These are phyloP conservation scores for Fraxinus albicans DNA, from an alignment of 305 asterid genomes.

Conservation along the genomic window DNA sequence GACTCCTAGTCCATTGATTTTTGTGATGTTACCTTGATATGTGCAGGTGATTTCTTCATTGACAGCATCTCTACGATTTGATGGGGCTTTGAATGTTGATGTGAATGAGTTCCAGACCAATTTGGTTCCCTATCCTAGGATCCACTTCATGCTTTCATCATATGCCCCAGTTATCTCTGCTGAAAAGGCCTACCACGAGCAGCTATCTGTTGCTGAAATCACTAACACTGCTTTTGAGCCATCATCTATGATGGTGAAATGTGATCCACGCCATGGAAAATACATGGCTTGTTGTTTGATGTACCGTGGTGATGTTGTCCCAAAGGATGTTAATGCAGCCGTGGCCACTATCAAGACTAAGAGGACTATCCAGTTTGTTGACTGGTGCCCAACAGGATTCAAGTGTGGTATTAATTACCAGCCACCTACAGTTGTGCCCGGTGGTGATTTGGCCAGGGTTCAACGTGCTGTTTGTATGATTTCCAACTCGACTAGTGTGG, in stretches of 20 bases:
- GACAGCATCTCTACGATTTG: conserved; percentile 84
- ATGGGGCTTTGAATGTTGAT: conserved; percentile 85
- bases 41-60: conserved; percentile 74
- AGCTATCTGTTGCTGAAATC: conserved; percentile 85
- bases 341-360: conserved; percentile 91
- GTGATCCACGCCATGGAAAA: conserved; percentile 86
- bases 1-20: background rate
- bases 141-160: conserved; percentile 92
- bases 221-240: conserved; percentile 95
- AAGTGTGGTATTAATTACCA: conserved; percentile 91
- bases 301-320: conserved; percentile 93
- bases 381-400: conserved; percentile 95
- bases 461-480: conserved; percentile 94
- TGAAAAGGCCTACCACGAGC: conserved; percentile 86
- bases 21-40: background rate
- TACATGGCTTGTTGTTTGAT: conserved; percentile 95
- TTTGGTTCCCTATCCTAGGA: conserved; percentile 93
- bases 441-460: conserved; percentile 88
- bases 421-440: conserved; percentile 94
- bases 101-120: conserved; percentile 93
- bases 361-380: conserved; percentile 85
- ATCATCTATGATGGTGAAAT: conserved; percentile 91
- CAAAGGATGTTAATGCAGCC: conserved; percentile 88
- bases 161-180: conserved; percentile 89
- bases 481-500: conserved; percentile 88